These are phyloP conservation scores for Helotiales sp. DNA, from an alignment of 2,329 filamentous ascomycete genomes.

Conservation along the genomic window DNA sequence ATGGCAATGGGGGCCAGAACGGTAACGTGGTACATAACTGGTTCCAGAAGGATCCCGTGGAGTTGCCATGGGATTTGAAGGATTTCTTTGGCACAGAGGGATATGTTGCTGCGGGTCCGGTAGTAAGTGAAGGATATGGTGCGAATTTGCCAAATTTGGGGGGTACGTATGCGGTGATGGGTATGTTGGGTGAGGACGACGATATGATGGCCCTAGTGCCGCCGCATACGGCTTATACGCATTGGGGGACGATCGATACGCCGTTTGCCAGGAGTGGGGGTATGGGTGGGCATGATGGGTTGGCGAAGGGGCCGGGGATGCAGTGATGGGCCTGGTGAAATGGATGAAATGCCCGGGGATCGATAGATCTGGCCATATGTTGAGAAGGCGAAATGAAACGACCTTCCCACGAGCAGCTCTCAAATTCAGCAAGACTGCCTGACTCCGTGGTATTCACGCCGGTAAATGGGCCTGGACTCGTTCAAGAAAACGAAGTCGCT, in stretches of 20 bases:
- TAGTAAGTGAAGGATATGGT: constrained; percentile 1
- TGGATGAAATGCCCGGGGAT: too few species aligned
- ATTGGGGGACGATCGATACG: constrained; percentile 35
- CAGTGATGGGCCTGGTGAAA: neutral
- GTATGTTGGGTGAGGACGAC: constrained; percentile 21
- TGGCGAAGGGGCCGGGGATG: constrained; percentile 11
- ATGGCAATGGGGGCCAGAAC: neutral
- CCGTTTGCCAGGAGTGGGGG: constrained; percentile 28
- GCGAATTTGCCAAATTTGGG: constrained; percentile 21
- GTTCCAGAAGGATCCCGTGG: constrained; percentile 37
- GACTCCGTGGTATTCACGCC: too few species aligned
- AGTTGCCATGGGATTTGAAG: constrained; percentile 36
- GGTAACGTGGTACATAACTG: constrained; percentile 32
- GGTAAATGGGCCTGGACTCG: too few species aligned
- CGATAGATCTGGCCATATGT: neutral
- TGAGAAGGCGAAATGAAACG: neutral
- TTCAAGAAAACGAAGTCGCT: too few species aligned
- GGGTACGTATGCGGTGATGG: constrained; percentile 19
- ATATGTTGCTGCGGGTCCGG: constrained; percentile 22
- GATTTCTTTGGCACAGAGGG: constrained; percentile 37
- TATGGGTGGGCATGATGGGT: constrained; percentile 5
- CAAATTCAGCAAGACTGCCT: too few species aligned
- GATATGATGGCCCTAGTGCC: constrained; percentile 27
- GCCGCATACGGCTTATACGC: constrained; percentile 33
- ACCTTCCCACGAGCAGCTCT: neutral